These are phyloP conservation scores for Fusarium sarcochroum DNA, from an alignment of 2,329 filamentous ascomycete species.

Conservation along the genomic window DNA sequence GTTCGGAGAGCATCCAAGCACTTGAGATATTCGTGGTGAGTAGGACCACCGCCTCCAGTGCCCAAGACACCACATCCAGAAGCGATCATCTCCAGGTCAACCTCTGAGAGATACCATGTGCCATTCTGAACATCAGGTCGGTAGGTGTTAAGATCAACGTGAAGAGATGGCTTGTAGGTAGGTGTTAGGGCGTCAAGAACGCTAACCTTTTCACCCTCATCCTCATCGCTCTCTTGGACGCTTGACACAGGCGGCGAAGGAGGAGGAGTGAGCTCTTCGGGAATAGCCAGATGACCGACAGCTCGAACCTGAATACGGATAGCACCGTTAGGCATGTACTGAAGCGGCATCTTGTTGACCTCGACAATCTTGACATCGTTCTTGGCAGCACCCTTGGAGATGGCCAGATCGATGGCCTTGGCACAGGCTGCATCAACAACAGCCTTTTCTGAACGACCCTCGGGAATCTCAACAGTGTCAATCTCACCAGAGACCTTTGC, in stretches of 20 bases:
- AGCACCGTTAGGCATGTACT: slow-evolving; percentile 54
- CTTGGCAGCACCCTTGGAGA: slow-evolving; percentile 50
- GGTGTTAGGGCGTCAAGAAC: slow-evolving; percentile 50
- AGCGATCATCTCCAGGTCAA: slow-evolving; percentile 55
- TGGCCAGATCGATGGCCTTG: slow-evolving; percentile 50
- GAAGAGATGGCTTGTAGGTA: slow-evolving; percentile 51
- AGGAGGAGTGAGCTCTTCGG: slow-evolving; percentile 44
- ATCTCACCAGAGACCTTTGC: slow-evolving; percentile 67
- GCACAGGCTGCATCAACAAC: slow-evolving; percentile 58
- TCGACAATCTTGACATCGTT: slow-evolving; percentile 60
- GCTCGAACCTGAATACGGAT: slow-evolving; percentile 54
- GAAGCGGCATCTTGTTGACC: slow-evolving; percentile 59
- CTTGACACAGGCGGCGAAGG: slow-evolving; percentile 34
- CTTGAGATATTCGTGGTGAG: slow-evolving; percentile 62
- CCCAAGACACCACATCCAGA: slow-evolving; percentile 55
- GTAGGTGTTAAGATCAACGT: slow-evolving; percentile 51
- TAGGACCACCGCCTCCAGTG: slow-evolving; percentile 56
- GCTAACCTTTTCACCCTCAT: slow-evolving; percentile 47
- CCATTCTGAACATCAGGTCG: slow-evolving; percentile 51
- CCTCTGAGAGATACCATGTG: slow-evolving; percentile 55
- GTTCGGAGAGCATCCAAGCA: slow-evolving; percentile 56
- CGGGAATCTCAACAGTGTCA: slow-evolving; percentile 65
- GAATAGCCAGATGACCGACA: slow-evolving; percentile 53
- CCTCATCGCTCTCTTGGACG: slow-evolving; percentile 33
- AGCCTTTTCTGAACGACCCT: slow-evolving; percentile 55